Conservation (phyloP, 257 asterid genomes). For the Rehmannia glutinosa region DNA sequence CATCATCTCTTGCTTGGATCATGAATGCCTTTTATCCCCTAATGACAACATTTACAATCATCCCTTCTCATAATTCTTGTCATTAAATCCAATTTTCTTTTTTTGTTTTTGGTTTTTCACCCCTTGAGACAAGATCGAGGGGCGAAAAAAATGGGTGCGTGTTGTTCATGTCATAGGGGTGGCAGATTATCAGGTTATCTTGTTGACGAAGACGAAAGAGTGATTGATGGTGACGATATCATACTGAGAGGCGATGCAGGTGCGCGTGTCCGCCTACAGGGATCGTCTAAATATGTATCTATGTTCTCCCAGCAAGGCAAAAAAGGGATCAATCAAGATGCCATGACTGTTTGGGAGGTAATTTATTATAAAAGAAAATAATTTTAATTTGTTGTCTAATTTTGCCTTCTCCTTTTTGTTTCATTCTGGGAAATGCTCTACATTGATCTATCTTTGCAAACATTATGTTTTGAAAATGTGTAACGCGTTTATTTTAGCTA, state of each 20-base stretch:
- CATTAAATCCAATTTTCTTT: too few species aligned
- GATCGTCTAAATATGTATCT: constrained; percentile 57
- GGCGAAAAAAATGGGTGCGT: constrained; percentile 61
- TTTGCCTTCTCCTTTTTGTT: background rate
- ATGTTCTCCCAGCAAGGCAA: constrained; percentile 68
- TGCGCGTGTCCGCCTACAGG: constrained; percentile 55
- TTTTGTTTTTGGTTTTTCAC: too few species aligned
- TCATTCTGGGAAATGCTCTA: too few species aligned
- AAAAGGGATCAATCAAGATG: constrained; percentile 79
- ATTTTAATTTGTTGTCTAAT: too few species aligned
- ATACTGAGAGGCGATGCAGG: constrained; percentile 50
- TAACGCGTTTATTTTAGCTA: too few species aligned
- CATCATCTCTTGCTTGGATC: background rate
- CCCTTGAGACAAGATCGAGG: background rate
- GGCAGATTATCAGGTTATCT: constrained; percentile 34
- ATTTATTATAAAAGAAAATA: background rate
- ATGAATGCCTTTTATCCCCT: background rate
- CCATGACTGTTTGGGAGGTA: constrained; percentile 99
- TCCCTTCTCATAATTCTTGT: too few species aligned
- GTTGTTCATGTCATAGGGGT: constrained; percentile 77
- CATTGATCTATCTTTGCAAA: too few species aligned
- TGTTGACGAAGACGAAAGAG: constrained; percentile 25
- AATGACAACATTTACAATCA: background rate
- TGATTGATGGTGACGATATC: constrained; percentile 30
- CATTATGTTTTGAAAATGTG: too few species aligned